phyloP scores from a whole-genome alignment of 257 asterid species.

The Osmanthus fragrans region DNA sequence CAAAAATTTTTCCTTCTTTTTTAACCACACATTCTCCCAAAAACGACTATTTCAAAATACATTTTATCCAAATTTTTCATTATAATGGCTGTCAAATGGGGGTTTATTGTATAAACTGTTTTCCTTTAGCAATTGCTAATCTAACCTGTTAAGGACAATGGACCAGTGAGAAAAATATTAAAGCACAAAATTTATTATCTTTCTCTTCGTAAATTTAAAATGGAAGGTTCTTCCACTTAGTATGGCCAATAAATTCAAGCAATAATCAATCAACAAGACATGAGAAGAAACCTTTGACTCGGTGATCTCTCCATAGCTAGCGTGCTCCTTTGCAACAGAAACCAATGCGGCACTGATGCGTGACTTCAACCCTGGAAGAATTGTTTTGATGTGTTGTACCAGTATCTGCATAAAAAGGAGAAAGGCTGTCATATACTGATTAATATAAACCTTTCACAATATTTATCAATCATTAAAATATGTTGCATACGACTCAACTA shows the following conservation, averaged over 20 bases:
- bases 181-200: not conserved
- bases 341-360: slow-evolving; percentile 47
- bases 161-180: not conserved
- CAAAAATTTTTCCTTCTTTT: no score
- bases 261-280: not conserved
- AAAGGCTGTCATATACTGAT: not conserved
- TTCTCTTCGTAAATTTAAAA: not conserved
- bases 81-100: no score
- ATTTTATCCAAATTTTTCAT: no score
- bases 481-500: not conserved
- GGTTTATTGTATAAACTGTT: not conserved
- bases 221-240: not conserved
- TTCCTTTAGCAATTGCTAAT: not conserved
- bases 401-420: slow-evolving; percentile 36
- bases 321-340: slow-evolving; percentile 54
- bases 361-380: slow-evolving; percentile 60
- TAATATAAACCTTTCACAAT: not conserved
- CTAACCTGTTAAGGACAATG: not conserved
- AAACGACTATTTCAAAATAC: no score
- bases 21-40: no score
- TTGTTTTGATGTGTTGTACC: slow-evolving; percentile 51
- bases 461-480: not conserved
- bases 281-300: slow-evolving; percentile 45
- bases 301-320: slow-evolving; percentile 57
- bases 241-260: not conserved